Evolutionary conservation across 345 rosid species (phyloP).

Genomic region (Gossypium herbaceum): DNA sequence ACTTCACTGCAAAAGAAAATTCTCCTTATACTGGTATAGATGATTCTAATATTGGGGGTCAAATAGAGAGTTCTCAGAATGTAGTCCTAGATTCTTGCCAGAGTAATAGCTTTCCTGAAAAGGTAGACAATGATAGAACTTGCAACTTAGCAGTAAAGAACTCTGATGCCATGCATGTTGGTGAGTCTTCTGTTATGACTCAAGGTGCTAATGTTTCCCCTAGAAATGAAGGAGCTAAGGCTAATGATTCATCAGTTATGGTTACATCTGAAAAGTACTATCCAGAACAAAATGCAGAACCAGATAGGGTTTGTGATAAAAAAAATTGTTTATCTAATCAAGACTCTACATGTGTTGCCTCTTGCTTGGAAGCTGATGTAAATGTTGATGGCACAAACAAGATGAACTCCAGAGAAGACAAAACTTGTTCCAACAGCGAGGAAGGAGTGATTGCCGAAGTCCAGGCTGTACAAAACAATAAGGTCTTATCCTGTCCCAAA

Average conservation of each 20-base stretch:
- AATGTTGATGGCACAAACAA: slow-evolving; percentile 7
- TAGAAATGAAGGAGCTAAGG: slow-evolving; percentile 16
- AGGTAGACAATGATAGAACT: slow-evolving; percentile 18
- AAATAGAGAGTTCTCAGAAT: slow-evolving; percentile 10
- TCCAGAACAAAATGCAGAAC: slow-evolving; percentile 12
- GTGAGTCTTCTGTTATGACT: slow-evolving; percentile 6
- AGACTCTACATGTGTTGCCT: slow-evolving; percentile 6
- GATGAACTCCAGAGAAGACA: slow-evolving; percentile 8
- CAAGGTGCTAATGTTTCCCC: slow-evolving; percentile 16
- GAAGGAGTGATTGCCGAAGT: slow-evolving; percentile 1
- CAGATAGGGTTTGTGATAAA: slow-evolving; percentile 8
- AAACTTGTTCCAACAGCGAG: neutral
- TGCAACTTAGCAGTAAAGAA: slow-evolving; percentile 8
- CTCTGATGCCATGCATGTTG: slow-evolving; percentile 9
- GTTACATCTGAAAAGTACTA: slow-evolving; percentile 19
- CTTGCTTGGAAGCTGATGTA: slow-evolving; percentile 4
- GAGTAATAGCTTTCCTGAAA: slow-evolving; percentile 23
- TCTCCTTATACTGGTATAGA: slow-evolving; percentile 13
- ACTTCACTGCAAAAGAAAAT: slow-evolving; percentile 12
- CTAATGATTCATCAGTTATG: slow-evolving; percentile 20
- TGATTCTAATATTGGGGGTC: slow-evolving; percentile 17
- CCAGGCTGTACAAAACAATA: slow-evolving; percentile 25
- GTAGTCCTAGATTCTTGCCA: slow-evolving; percentile 21
- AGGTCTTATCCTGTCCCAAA: slow-evolving; percentile 23
- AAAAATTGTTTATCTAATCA: slow-evolving; percentile 11